Conservation (phyloP, 352 stramenopile species). For the Pythium phragmitis region DNA sequence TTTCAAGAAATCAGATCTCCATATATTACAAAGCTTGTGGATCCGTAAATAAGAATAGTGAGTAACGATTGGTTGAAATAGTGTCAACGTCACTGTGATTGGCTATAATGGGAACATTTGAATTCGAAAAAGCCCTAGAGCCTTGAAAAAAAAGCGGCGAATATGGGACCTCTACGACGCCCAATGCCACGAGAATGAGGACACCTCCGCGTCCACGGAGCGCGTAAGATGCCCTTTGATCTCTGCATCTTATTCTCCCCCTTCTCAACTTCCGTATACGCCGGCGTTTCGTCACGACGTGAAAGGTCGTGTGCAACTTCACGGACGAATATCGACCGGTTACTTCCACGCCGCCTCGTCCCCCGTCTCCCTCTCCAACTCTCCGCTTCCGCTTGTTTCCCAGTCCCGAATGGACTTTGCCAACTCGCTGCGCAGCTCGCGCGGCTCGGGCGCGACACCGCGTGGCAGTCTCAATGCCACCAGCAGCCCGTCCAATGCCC, state of each 20-base stretch:
- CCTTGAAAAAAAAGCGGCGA: neutral
- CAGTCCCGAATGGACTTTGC: slow-evolving; percentile 33
- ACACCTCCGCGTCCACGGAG: too few relatives aligned
- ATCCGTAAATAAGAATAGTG: neutral
- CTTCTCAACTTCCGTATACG: neutral
- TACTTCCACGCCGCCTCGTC: neutral
- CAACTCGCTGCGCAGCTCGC: slow-evolving; percentile 33
- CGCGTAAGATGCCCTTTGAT: neutral
- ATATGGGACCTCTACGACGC: too few relatives aligned
- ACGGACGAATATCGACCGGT: neutral
- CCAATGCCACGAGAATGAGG: too few relatives aligned
- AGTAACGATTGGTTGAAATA: neutral
- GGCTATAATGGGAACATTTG: neutral
- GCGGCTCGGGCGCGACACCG: slow-evolving; percentile 28
- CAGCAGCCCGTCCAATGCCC: slow-evolving; percentile 21
- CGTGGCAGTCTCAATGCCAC: slow-evolving; percentile 17
- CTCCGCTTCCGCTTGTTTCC: neutral
- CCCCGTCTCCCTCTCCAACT: neutral
- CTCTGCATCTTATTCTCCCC: neutral
- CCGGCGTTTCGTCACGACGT: neutral
- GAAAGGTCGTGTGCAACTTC: slow-evolving; percentile 9
- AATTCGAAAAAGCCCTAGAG: neutral
- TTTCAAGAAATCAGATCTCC: neutral
- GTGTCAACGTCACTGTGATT: neutral
- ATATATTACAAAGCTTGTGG: neutral